Evolutionary conservation across 768 basidiomycete species (phyloP).

Genomic region (Amanita brunnescens): DNA sequence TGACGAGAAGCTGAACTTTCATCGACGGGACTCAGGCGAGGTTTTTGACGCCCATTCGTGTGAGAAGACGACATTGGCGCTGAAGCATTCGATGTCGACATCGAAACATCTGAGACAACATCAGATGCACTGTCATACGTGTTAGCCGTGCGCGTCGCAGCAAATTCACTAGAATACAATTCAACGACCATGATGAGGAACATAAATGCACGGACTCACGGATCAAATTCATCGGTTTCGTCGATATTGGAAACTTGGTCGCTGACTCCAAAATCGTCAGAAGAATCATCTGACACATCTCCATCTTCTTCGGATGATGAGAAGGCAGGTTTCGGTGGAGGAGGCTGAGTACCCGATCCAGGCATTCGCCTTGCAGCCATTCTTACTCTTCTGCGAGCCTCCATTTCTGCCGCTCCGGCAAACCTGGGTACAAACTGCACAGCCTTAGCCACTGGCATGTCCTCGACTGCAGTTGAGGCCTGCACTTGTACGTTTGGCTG

Average conservation of each 20-base stretch:
- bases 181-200: not conserved
- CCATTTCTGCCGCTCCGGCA: constrained; percentile 84
- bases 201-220: constrained; percentile 36
- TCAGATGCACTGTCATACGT: constrained; percentile 61
- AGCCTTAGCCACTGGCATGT: constrained; percentile 39
- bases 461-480: constrained; percentile 30
- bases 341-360: constrained; percentile 22
- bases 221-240: constrained; percentile 72
- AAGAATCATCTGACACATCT: constrained; percentile 38
- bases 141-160: constrained; percentile 44
- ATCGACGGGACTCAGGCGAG: constrained; percentile 56
- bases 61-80: constrained; percentile 40
- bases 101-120: constrained; percentile 48
- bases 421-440: constrained; percentile 69
- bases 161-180: constrained; percentile 47
- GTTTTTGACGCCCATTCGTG: constrained; percentile 28
- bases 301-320: constrained; percentile 53
- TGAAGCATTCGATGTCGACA: constrained; percentile 50
- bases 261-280: constrained; percentile 46
- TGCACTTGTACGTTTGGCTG: constrained; percentile 33
- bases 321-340: constrained; percentile 28
- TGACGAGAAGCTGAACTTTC: constrained; percentile 28
- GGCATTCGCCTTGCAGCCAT: constrained; percentile 56
- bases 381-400: constrained; percentile 54
- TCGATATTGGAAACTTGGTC: constrained; percentile 41